phyloP scores from a whole-genome alignment of 169 alveolate genomes.

The Miamiensis avidus region DNA sequence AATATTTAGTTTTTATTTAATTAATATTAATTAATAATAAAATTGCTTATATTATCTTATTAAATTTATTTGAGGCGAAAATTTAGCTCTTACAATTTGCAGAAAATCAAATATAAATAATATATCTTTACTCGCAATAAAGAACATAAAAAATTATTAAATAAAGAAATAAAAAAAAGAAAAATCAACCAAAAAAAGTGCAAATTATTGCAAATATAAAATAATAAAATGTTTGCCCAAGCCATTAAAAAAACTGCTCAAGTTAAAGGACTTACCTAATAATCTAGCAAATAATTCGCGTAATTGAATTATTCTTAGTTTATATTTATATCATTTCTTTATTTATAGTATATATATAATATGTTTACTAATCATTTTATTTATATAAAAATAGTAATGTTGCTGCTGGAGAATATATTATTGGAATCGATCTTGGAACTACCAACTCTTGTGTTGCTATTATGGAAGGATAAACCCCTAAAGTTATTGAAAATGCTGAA shows the following conservation, averaged over 20 bases:
- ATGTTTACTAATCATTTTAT: background rate
- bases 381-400: conserved; percentile 13
- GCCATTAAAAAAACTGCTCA: background rate
- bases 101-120: too few species aligned
- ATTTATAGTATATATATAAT: too few species aligned
- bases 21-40: too few species aligned
- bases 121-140: background rate
- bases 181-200: background rate
- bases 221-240: background rate
- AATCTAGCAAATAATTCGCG: background rate
- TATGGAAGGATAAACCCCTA: conserved; percentile 97
- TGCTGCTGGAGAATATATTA: conserved; percentile 54
- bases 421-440: conserved; percentile 99
- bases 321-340: background rate
- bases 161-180: too few species aligned
- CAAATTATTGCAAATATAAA: too few species aligned
- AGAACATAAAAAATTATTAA: too few species aligned
- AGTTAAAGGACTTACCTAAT: background rate
- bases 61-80: background rate
- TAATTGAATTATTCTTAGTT: background rate
- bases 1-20: too few species aligned
- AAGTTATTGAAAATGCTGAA: conserved; percentile 96
- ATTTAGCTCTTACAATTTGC: background rate
- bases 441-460: conserved; percentile 99
- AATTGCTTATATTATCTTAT: too few species aligned